These are phyloP conservation scores for Oldenlandia corymbosa DNA, from an alignment of 257 asterid species.

Conservation along the genomic window DNA sequence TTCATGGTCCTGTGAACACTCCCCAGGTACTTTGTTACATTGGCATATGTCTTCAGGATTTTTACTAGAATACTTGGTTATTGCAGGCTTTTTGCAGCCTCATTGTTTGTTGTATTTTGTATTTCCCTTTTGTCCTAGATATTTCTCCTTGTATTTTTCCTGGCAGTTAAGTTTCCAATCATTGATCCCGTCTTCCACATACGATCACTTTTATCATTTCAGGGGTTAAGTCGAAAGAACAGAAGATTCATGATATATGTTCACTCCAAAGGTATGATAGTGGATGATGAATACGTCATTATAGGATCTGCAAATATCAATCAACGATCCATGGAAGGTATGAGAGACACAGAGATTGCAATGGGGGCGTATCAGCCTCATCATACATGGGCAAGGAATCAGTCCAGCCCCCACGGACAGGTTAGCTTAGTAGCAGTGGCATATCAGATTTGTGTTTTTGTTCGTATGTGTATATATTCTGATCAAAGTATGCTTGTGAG, in stretches of 20 bases:
- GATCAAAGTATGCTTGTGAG: neutral
- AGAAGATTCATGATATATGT: conserved; percentile 97
- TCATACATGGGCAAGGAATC: conserved; percentile 76
- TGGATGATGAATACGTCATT: conserved; percentile 84
- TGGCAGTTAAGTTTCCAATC: neutral
- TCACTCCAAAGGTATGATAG: conserved; percentile 96
- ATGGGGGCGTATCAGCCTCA: conserved; percentile 98
- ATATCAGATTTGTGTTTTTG: neutral
- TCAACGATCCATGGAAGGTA: conserved; percentile 93
- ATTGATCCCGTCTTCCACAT: neutral
- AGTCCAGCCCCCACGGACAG: conserved; percentile 77
- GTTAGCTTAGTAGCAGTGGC: conserved; percentile 26
- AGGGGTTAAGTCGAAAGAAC: conserved; percentile 69
- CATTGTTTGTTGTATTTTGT: neutral
- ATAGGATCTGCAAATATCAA: conserved; percentile 92
- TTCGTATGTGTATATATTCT: neutral
- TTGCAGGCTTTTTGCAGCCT: too few relatives aligned
- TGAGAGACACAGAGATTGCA: conserved; percentile 91
- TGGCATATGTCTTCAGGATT: neutral
- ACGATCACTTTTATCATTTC: conserved; percentile 24
- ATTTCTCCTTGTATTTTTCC: neutral
- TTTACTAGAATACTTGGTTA: neutral
- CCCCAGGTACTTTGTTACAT: conserved; percentile 58
- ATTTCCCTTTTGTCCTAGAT: neutral
- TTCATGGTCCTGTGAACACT: conserved; percentile 49